These are phyloP conservation scores for Aspergillus pseudonomiae DNA, from an alignment of 2,329 filamentous ascomycete species.

Conservation along the genomic window DNA sequence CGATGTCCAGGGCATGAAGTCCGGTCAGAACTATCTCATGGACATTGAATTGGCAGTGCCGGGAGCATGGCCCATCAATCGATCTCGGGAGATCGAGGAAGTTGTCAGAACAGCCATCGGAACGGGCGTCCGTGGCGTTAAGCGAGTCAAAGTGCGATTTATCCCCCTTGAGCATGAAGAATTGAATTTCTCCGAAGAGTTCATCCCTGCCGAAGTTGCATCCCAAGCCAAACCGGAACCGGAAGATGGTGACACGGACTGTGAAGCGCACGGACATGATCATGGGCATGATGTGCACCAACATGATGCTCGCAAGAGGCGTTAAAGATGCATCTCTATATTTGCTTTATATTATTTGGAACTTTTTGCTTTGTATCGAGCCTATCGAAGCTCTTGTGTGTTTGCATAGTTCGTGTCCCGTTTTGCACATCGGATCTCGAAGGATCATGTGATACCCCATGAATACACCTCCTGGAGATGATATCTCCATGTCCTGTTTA, in stretches of 20 bases:
- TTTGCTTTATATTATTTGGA: slow-evolving; percentile 3
- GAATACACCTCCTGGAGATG: slow-evolving; percentile 2
- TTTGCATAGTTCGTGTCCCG: not conserved
- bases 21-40: slow-evolving; percentile 92
- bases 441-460: slow-evolving; percentile 18
- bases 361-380: not conserved
- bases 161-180: slow-evolving; percentile 66
- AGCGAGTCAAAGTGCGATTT: slow-evolving; percentile 82
- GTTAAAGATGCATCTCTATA: slow-evolving; percentile 16
- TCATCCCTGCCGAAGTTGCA: slow-evolving; percentile 68
- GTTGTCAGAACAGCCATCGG: slow-evolving; percentile 73
- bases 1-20: slow-evolving; percentile 87
- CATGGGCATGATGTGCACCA: slow-evolving; percentile 34
- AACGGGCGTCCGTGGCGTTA: slow-evolving; percentile 77
- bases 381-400: slow-evolving; percentile 4
- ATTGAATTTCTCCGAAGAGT: slow-evolving; percentile 73
- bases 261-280: slow-evolving; percentile 24
- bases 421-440: slow-evolving; percentile 4
- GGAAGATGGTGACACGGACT: slow-evolving; percentile 51
- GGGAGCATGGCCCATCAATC: slow-evolving; percentile 72
- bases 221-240: slow-evolving; percentile 62
- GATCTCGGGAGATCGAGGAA: slow-evolving; percentile 71
- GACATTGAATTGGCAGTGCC: slow-evolving; percentile 87
- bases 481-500: not conserved
- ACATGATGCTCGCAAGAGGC: slow-evolving; percentile 25